phyloP scores from a whole-genome alignment of 2,329 filamentous ascomycete species.

The Teratosphaeria epicoccoides region DNA sequence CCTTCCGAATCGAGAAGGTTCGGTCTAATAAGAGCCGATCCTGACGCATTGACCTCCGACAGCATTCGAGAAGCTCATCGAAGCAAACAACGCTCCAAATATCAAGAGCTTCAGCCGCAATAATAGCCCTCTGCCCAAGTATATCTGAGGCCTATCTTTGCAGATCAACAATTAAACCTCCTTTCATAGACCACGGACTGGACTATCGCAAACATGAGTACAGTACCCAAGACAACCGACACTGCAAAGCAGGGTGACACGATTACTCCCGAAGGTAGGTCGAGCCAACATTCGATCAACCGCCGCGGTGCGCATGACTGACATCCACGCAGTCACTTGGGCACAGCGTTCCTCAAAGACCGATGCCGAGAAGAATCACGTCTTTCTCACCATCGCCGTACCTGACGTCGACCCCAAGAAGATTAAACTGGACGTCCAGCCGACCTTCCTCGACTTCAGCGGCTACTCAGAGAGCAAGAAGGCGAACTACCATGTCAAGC shows the following conservation, averaged over 20 bases:
- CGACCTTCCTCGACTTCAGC: slow-evolving; percentile 66
- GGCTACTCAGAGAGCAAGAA: slow-evolving; percentile 78
- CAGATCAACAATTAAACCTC: slow-evolving; percentile 7
- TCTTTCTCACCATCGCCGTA: slow-evolving; percentile 86
- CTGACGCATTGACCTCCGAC: neutral
- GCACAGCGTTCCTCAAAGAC: slow-evolving; percentile 81
- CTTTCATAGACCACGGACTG: slow-evolving; percentile 23
- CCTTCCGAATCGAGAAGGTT: neutral
- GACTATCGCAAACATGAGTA: slow-evolving; percentile 3
- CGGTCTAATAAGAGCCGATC: neutral
- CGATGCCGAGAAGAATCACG: slow-evolving; percentile 79
- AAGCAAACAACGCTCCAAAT: neutral
- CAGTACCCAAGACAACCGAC: slow-evolving; percentile 19
- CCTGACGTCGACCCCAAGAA: slow-evolving; percentile 68
- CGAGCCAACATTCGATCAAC: neutral
- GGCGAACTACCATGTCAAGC: slow-evolving; percentile 71
- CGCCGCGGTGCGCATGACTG: neutral
- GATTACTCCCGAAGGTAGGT: slow-evolving; percentile 28
- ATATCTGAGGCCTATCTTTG: slow-evolving; percentile 5
- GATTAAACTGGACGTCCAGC: slow-evolving; percentile 73
- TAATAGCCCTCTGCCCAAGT: neutral
- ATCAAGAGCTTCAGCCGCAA: neutral
- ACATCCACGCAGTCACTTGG: slow-evolving; percentile 67
- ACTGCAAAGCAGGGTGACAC: slow-evolving; percentile 16
- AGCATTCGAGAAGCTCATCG: neutral